Conservation (phyloP, 208 protist genomes). For the Trypanosoma mega region DNA sequence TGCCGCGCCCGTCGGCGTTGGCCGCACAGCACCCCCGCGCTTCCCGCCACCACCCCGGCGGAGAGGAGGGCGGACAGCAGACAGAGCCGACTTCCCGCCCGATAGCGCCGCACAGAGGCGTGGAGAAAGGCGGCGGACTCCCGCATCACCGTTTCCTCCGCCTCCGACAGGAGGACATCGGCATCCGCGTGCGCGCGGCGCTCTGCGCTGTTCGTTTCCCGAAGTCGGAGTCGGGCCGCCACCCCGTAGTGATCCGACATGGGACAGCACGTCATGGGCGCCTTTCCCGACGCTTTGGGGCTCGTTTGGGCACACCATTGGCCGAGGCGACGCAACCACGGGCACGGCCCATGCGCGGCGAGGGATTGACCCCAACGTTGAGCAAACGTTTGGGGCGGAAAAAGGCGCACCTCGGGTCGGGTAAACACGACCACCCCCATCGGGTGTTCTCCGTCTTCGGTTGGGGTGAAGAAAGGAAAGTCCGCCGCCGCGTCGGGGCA, state of each 20-base stretch:
- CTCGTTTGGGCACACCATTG: too few species aligned
- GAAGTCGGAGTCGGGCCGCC: slow-evolving; percentile 52
- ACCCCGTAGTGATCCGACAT: slow-evolving; percentile 90
- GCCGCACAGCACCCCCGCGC: slow-evolving; percentile 33
- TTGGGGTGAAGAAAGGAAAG: slow-evolving; percentile 35
- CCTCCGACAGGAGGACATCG: slow-evolving; percentile 25
- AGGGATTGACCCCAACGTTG: too few species aligned
- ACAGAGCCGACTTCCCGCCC: slow-evolving; percentile 36
- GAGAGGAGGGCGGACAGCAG: slow-evolving; percentile 39
- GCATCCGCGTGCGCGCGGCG: not conserved
- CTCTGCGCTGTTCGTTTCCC: not conserved
- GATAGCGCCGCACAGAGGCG: slow-evolving; percentile 36
- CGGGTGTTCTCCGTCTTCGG: slow-evolving; percentile 27
- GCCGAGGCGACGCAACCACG: too few species aligned
- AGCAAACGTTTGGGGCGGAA: slow-evolving; percentile 8
- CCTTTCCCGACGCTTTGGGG: too few species aligned
- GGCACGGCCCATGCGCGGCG: too few species aligned
- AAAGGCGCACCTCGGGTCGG: slow-evolving; percentile 44
- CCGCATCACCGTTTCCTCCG: slow-evolving; percentile 50
- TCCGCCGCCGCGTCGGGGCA: slow-evolving; percentile 61
- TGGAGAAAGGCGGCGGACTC: slow-evolving; percentile 44
- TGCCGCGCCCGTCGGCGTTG: slow-evolving; percentile 21
- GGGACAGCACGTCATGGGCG: slow-evolving; percentile 27
- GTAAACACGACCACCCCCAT: slow-evolving; percentile 80
- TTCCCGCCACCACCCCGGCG: slow-evolving; percentile 24